A percentile compares a stretch with the other conserved stretches of the same genome.
These are phyloP conservation scores for Fallopia convolvulus DNA, from an alignment of 148 eudicot genomes.

Conservation along the genomic window DNA sequence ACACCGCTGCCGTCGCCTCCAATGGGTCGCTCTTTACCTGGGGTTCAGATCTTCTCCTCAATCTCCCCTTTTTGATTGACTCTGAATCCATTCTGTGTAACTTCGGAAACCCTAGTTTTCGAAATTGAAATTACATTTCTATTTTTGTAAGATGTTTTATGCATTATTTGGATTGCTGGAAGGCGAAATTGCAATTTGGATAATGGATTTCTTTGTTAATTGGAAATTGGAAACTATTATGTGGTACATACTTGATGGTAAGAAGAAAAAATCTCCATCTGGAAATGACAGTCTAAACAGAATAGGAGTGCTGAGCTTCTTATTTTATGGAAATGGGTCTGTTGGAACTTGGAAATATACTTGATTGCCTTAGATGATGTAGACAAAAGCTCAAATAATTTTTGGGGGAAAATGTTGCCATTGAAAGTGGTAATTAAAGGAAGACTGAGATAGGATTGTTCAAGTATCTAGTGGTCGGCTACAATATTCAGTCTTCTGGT, in stretches of 20 bases:
- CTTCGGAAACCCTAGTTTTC: slow-evolving; percentile 10
- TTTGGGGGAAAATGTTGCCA: neutral
- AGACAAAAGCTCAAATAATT: neutral
- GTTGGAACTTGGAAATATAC: neutral
- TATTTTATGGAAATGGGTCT: neutral
- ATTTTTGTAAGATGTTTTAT: neutral
- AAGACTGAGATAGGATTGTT: neutral
- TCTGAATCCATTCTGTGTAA: slow-evolving; percentile 9
- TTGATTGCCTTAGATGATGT: neutral
- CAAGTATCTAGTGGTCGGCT: neutral
- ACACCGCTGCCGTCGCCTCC: slow-evolving; percentile 86
- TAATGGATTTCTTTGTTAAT: neutral
- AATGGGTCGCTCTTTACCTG: slow-evolving; percentile 94
- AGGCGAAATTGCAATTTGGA: neutral
- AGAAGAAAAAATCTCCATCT: neutral
- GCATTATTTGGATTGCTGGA: neutral
- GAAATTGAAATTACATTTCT: neutral
- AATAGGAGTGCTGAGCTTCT: neutral
- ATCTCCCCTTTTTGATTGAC: slow-evolving; percentile 14
- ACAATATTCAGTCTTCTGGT: neutral
- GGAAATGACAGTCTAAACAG: neutral
- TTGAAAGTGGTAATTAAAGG: neutral
- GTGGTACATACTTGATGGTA: neutral
- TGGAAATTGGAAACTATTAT: neutral
- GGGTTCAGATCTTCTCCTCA: slow-evolving; percentile 52